These are phyloP conservation scores for Roridomyces roridus DNA, from an alignment of 768 basidiomycete genomes.

Conservation along the genomic window DNA sequence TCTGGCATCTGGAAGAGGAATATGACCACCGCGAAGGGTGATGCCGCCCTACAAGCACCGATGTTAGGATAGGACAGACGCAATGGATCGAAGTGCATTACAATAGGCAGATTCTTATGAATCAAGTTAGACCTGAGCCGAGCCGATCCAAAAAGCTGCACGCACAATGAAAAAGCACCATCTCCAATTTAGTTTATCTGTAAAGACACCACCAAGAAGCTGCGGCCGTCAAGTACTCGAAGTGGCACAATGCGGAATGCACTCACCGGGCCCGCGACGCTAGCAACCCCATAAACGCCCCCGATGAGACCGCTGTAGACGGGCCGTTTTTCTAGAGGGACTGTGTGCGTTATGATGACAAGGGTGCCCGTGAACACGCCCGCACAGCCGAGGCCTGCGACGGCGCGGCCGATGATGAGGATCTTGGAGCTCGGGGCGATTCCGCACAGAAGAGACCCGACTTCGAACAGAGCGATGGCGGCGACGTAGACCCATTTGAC, in stretches of 20 bases:
- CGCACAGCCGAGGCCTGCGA: slow-evolving; percentile 51
- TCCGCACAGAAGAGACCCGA: slow-evolving; percentile 52
- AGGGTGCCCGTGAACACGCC: slow-evolving; percentile 32
- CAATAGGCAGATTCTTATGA: too few relatives aligned
- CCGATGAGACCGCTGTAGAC: slow-evolving; percentile 45
- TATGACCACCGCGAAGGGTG: too few relatives aligned
- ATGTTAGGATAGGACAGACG: too few relatives aligned
- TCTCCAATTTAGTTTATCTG: background rate
- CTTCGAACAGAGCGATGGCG: slow-evolving; percentile 44
- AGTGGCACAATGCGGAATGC: background rate
- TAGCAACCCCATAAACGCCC: slow-evolving; percentile 27
- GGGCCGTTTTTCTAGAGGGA: slow-evolving; percentile 35
- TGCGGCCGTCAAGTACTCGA: background rate
- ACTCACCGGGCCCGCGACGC: slow-evolving; percentile 27
- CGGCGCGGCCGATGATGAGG: slow-evolving; percentile 48
- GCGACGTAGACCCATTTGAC: slow-evolving; percentile 14
- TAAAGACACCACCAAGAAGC: background rate
- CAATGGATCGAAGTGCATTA: too few relatives aligned
- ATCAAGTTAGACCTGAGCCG: too few relatives aligned
- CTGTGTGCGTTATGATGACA: slow-evolving; percentile 32
- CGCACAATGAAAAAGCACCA: background rate
- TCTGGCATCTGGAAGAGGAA: too few relatives aligned
- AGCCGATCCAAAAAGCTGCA: too few relatives aligned
- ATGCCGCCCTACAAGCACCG: too few relatives aligned
- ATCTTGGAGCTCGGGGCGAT: slow-evolving; percentile 30